Percentiles rank a stretch among this genome's conserved stretches.
Conservation (phyloP, 768 basidiomycete species). For the Amanita pseudoporphyria region DNA sequence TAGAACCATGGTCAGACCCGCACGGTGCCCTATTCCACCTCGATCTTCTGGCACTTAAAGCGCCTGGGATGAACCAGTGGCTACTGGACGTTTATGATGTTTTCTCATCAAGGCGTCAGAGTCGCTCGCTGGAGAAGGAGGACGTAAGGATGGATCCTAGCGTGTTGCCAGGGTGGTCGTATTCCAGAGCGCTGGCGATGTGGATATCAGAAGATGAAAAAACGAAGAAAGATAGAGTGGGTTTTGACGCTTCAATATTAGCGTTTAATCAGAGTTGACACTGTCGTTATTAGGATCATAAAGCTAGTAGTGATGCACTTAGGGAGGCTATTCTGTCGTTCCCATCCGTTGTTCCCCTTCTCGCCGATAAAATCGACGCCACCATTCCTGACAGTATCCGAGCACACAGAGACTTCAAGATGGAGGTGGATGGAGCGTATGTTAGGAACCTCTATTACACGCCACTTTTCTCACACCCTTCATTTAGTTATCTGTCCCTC, state of each 20-base stretch:
- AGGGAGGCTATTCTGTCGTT: conserved; percentile 66
- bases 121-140: conserved; percentile 9
- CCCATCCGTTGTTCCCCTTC: conserved; percentile 70
- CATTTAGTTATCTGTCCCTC: conserved; percentile 25
- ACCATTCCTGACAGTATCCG: conserved; percentile 48
- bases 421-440: conserved; percentile 61
- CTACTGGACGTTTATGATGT: conserved; percentile 56
- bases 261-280: not conserved
- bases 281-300: conserved; percentile 32
- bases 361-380: conserved; percentile 82
- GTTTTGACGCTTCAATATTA: not conserved
- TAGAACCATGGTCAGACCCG: conserved; percentile 85
- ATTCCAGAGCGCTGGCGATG: conserved; percentile 61
- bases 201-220: conserved; percentile 46
- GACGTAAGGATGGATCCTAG: conserved; percentile 37
- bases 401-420: conserved; percentile 52
- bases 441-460: conserved; percentile 12
- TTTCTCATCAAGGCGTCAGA: conserved; percentile 23
- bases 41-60: conserved; percentile 79
- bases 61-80: conserved; percentile 67
- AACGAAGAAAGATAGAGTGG: conserved; percentile 30
- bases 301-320: conserved; percentile 57
- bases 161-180: conserved; percentile 71
- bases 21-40: conserved; percentile 79
- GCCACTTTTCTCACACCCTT: not conserved